Percentiles rank a stretch among this genome's conserved stretches.
These are phyloP conservation scores for Penicillium sclerotiorum DNA, from an alignment of 2,329 filamentous ascomycete species.

Conservation along the genomic window DNA sequence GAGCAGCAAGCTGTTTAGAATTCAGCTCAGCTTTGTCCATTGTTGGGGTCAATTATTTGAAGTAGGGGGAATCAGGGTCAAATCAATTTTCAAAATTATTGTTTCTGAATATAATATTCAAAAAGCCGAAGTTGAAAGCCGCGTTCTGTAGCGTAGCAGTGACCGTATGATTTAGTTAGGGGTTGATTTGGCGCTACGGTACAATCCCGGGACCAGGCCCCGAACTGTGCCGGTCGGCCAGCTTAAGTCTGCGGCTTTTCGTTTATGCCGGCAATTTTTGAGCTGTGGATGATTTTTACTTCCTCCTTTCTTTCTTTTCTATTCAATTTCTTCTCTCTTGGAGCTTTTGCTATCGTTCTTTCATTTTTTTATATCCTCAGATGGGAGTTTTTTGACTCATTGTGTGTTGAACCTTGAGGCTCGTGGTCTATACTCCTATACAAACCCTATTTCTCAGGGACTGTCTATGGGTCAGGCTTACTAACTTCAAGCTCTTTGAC, in stretches of 20 bases:
- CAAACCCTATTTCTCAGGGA: too few relatives aligned
- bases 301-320: not conserved
- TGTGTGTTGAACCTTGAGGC: not conserved
- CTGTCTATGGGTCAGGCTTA: too few relatives aligned
- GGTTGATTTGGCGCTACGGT: constrained; percentile 3
- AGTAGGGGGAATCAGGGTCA: not conserved
- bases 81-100: too few relatives aligned
- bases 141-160: too few relatives aligned
- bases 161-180: not conserved
- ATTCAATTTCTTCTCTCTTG: not conserved
- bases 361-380: too few relatives aligned
- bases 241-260: constrained; percentile 8
- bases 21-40: not conserved
- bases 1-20: not conserved
- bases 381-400: too few relatives aligned
- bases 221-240: constrained; percentile 13
- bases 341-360: not conserved
- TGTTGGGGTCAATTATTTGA: not conserved
- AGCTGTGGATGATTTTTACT: not conserved
- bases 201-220: constrained; percentile 14
- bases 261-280: constrained; percentile 8
- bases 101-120: too few relatives aligned
- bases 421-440: too few relatives aligned
- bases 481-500: not conserved
- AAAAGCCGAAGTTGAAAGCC: too few relatives aligned